Evolutionary conservation across 495 filamentous ascomycete genomes (phyloP).

Genomic region (Podospora australis): DNA sequence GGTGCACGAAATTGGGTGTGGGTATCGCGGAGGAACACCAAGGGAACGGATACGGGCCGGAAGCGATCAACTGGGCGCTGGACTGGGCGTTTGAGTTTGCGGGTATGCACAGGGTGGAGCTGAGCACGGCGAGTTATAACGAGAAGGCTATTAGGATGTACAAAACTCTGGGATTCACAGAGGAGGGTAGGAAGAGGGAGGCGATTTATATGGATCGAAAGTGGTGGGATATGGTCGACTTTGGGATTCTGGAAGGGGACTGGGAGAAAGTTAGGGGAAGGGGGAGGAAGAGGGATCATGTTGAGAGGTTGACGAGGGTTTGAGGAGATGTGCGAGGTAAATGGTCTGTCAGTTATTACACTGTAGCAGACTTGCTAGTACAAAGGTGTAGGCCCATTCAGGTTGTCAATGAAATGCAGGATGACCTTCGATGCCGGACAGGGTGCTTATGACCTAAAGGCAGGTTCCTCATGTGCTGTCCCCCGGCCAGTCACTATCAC

Average conservation of each 20-base stretch:
- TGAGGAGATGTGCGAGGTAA: no score
- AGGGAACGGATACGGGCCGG: constrained; percentile 40
- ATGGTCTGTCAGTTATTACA: no score
- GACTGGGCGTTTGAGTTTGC: constrained; percentile 38
- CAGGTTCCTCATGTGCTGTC: no score
- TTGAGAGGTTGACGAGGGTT: no score
- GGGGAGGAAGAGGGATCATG: no score
- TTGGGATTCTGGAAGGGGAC: constrained; percentile 39
- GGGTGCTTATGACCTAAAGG: no score
- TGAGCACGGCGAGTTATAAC: constrained; percentile 33
- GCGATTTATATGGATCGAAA: constrained; percentile 28
- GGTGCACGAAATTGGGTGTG: constrained; percentile 28
- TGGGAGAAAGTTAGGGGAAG: constrained; percentile 18
- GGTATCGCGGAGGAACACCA: constrained; percentile 28
- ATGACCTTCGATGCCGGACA: no score
- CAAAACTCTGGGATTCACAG: constrained; percentile 35
- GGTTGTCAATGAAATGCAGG: no score
- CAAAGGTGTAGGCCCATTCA: no score
- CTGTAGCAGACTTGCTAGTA: no score
- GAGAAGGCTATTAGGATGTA: constrained; percentile 35
- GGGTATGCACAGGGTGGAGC: constrained; percentile 34
- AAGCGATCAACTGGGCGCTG: constrained; percentile 42
- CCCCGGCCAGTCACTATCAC: no score
- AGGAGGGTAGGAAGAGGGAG: constrained; percentile 38
- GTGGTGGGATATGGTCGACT: constrained; percentile 34